phyloP scores from a whole-genome alignment of 2,329 filamentous ascomycete genomes.

The Calonectria montana region DNA sequence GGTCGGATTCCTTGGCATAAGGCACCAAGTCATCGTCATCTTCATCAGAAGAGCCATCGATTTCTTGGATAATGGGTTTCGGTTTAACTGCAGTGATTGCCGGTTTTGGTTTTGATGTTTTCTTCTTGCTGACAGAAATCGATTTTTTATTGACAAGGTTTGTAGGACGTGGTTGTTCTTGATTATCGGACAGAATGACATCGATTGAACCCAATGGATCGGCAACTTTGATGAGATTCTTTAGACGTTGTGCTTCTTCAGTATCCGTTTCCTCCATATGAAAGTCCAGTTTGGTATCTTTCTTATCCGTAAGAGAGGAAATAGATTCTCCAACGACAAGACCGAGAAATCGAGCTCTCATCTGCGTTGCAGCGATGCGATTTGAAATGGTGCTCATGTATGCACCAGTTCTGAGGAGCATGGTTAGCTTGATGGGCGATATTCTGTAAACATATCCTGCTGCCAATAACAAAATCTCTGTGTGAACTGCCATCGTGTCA shows the following conservation, averaged over 20 bases:
- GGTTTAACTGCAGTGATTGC: conserved; percentile 44
- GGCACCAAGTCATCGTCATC: conserved; percentile 77
- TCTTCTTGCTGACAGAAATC: conserved; percentile 35
- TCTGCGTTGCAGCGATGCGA: conserved; percentile 81
- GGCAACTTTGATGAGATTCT: conserved; percentile 69
- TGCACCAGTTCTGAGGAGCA: conserved; percentile 75
- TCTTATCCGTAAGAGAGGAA: conserved; percentile 72
- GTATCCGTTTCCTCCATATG: conserved; percentile 82
- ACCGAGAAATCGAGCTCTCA: conserved; percentile 82
- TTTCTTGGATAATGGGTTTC: conserved; percentile 72
- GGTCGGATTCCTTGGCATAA: conserved; percentile 88
- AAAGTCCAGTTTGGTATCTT: conserved; percentile 82
- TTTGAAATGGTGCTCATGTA: conserved; percentile 89
- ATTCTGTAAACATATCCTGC: conserved; percentile 80
- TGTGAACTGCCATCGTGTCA: conserved; percentile 70
- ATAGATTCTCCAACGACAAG: conserved; percentile 86
- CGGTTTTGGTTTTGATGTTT: conserved; percentile 44
- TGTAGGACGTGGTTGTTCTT: not conserved
- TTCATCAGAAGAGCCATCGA: conserved; percentile 68
- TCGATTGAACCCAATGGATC: conserved; percentile 73
- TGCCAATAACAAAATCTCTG: conserved; percentile 81
- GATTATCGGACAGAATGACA: conserved; percentile 53
- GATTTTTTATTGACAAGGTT: conserved; percentile 5
- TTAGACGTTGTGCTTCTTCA: conserved; percentile 81
- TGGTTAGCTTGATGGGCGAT: conserved; percentile 73